Conservation (phyloP, 2,329 filamentous ascomycete genomes). For the Pseudogymnoascus sp. region DNA sequence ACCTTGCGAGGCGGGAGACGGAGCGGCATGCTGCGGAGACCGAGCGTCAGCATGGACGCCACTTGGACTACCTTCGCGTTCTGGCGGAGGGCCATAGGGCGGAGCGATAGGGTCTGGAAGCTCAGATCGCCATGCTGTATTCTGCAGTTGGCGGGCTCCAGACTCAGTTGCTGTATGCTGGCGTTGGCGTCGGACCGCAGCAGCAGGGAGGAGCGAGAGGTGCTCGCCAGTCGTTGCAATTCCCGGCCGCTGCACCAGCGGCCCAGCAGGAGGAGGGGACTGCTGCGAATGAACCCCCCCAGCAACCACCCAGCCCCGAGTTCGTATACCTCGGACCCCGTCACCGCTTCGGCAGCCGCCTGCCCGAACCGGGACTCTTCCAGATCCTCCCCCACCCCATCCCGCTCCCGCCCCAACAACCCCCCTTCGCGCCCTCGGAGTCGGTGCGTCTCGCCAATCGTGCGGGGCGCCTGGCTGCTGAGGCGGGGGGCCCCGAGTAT, state of each 20-base stretch:
- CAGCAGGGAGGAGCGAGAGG: not conserved
- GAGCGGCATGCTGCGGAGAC: not conserved
- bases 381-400: not conserved
- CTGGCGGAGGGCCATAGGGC: not conserved
- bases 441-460: not conserved
- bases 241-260: not conserved
- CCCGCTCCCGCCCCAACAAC: not conserved
- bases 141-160: not conserved
- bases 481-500: not conserved
- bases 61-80: not conserved
- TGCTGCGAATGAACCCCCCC: not conserved
- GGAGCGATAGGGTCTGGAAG: not conserved
- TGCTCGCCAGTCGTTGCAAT: not conserved
- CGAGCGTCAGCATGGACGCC: not conserved
- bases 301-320: not conserved
- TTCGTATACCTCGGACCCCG: not conserved
- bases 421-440: not conserved
- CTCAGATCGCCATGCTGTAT: not conserved
- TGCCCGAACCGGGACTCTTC: not conserved
- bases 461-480: not conserved
- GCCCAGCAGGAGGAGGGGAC: not conserved
- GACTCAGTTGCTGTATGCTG: not conserved
- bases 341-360: not conserved
- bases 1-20: not conserved
- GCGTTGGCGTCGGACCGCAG: not conserved